Percentiles rank a stretch among this genome's conserved stretches.
Conservation (phyloP, 169 alveolate genomes). For the Sarcocystis neurona region DNA sequence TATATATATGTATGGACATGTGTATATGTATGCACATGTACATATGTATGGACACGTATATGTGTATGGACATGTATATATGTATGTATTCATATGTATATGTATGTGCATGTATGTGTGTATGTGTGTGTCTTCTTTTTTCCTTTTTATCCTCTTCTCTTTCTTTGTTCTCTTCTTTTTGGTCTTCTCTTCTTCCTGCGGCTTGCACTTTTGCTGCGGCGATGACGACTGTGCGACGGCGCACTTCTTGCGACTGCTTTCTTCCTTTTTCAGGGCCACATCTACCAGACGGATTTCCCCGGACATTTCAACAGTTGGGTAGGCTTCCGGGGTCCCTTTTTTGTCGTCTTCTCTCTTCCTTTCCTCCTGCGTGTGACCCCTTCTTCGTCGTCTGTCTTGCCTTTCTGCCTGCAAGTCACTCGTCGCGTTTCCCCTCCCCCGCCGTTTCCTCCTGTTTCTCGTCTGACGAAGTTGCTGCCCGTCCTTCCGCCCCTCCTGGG, state of each 20-base stretch:
- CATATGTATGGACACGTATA: too few species aligned
- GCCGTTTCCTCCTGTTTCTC: too few species aligned
- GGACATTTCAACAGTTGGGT: slow-evolving; percentile 83
- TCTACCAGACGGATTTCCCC: slow-evolving; percentile 88
- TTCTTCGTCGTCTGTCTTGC: background rate
- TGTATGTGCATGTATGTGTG: too few species aligned
- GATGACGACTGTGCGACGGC: too few species aligned
- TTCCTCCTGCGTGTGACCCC: background rate
- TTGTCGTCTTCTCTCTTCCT: background rate
- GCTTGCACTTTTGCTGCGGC: background rate
- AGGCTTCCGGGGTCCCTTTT: slow-evolving; percentile 27
- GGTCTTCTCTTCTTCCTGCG: background rate
- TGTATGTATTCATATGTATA: too few species aligned
- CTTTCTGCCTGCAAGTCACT: background rate
- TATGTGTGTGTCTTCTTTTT: background rate
- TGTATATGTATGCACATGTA: too few species aligned
- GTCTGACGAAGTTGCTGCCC: too few species aligned
- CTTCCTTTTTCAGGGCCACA: slow-evolving; percentile 80
- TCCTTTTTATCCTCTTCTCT: background rate
- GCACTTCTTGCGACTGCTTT: background rate
- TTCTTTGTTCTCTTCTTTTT: background rate
- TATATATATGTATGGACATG: too few species aligned
- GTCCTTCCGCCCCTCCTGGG: too few species aligned
- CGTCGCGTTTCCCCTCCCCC: background rate
- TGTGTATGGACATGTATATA: too few species aligned